Evolutionary conservation across 768 basidiomycete species (phyloP), one percentile per base, ranked within the genome.

Genomic region (Glaciozyma antarctica): DNA sequence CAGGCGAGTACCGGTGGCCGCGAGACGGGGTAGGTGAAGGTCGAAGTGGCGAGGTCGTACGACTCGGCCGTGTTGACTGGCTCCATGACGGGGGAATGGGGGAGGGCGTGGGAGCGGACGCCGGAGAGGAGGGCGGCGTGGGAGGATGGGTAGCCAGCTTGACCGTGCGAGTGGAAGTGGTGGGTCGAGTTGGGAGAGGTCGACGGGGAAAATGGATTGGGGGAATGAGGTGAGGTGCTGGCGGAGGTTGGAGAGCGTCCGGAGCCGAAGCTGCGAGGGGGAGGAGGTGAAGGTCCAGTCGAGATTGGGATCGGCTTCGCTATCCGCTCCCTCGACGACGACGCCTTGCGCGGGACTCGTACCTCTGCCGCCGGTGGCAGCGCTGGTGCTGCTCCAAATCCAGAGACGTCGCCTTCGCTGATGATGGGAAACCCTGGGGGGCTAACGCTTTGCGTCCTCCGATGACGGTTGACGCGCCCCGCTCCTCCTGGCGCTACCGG

Each of bases 81-180:
- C n/a, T 48, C 47, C 6, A 68, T 47, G 0, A 58, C 60, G 10
- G 67, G 67, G 1, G 67, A 68, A 24, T 68, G 63, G 32, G 67
- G 63, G 6, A 62, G 47, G 8, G 61, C 52, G 54, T 68, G 67
- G 13, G 63, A 65, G 13, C 67, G 57, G n/a, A 68, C 53, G 17
- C 67, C 67, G 17, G 64, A 63, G 16, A 68, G 57, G 21, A 68
- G 63, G 9, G 67, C 67, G 26, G 61, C 60, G 48, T 68, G 67
- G 7, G 63, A 65, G 7, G 55, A 34, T 0, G 47, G 22, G 22
- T 57, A 61, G n/a, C 26, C 24, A 17, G 52, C 19, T 7, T 38
- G 56, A 2, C 49, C 24, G 49, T 56, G 53, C 10, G 61, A 60
- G 9, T 17, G 21, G 45, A n/a, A 47, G 15, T 38, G 30, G 32